Base-by-base conservation (phyloP, 306 rosid species). In the Quercus glauca region DNA sequence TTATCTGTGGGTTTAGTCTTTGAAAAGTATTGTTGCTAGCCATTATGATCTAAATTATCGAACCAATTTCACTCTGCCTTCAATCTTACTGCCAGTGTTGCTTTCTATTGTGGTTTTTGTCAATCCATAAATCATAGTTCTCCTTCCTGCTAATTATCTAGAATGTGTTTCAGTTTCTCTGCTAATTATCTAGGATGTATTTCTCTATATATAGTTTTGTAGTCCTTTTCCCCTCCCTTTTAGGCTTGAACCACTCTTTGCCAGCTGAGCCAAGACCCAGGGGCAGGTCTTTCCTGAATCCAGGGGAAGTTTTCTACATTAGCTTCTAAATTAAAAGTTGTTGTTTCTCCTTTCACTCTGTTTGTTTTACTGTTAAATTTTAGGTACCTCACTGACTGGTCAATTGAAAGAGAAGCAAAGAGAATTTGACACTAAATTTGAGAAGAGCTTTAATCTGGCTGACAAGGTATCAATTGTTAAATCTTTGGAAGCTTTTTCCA, bases 401-500 rank as follows among this genome's bases (percentile, higher is more conserved):
- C 91, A 74, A 77, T 87, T 93, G 89, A 90, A 88, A 73, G 89
- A 85, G 80, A 95, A 95, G 85, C 89, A 91, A 73, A 86, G 79
- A 78, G 91, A 91, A 55, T 95, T 91, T 95, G 97, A 95, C 73
- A 73, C 84, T 19, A 89, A 86, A 84, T 91, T 93, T 80, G 94
- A 88, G 89, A 87, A 88, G 76, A 45, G 57, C 74, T 95, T 95
- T 82, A 88, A 84, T 78, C 81, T 90, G 85, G 85, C 82, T 33
- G 84, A 82, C 81, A 89, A 91, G 97, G 99, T 95, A 87, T 53
- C 19, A 56, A 57, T 28, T 65, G 73, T 35, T 69, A 52, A 20
- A 23, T 65, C 41, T 33, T n/a, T n/a, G n/a, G n/a, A n/a, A n/a
- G n/a, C n/a, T n/a, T 73, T 55, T 60, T 64, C 33, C 8, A 65